Conservation (phyloP, 345 rosid species). For the Lumnitzera littorea region DNA sequence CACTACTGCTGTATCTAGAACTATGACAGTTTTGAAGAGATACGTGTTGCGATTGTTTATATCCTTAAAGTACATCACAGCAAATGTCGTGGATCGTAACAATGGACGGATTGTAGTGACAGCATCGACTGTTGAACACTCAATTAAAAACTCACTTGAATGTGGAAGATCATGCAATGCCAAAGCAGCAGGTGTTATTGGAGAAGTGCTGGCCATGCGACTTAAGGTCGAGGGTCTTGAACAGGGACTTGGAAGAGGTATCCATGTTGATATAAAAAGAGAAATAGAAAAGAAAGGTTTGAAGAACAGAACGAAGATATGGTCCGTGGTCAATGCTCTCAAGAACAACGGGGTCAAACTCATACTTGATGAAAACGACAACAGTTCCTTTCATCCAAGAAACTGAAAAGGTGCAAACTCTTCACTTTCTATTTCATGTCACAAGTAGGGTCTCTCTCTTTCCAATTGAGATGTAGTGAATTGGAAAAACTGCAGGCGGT, state of each 20-base stretch:
- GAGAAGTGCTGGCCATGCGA: slow-evolving; percentile 79
- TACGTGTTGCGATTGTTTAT: slow-evolving; percentile 54
- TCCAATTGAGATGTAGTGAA: no score
- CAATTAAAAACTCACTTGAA: slow-evolving; percentile 63
- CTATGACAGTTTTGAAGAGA: slow-evolving; percentile 63
- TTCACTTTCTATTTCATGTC: no score
- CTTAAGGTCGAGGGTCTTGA: slow-evolving; percentile 71
- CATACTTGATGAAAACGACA: slow-evolving; percentile 45
- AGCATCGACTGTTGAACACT: slow-evolving; percentile 73
- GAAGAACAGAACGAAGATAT: slow-evolving; percentile 41
- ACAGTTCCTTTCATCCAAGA: slow-evolving; percentile 13
- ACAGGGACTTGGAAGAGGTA: slow-evolving; percentile 71
- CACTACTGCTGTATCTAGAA: background rate
- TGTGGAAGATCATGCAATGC: slow-evolving; percentile 79
- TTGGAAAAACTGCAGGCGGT: no score
- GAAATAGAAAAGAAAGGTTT: slow-evolving; percentile 85
- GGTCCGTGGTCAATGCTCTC: slow-evolving; percentile 53
- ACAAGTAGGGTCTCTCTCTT: no score
- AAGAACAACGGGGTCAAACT: slow-evolving; percentile 69
- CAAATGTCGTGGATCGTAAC: slow-evolving; percentile 77
- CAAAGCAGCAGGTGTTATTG: slow-evolving; percentile 65
- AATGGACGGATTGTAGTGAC: slow-evolving; percentile 62
- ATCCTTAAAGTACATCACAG: slow-evolving; percentile 70
- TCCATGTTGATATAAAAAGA: slow-evolving; percentile 55
- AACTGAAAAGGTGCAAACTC: background rate